A percentile compares a stretch with the other conserved stretches of the same genome.
Conservation (phyloP, 2,329 filamentous ascomycete species). For the Diatrype stigma region DNA sequence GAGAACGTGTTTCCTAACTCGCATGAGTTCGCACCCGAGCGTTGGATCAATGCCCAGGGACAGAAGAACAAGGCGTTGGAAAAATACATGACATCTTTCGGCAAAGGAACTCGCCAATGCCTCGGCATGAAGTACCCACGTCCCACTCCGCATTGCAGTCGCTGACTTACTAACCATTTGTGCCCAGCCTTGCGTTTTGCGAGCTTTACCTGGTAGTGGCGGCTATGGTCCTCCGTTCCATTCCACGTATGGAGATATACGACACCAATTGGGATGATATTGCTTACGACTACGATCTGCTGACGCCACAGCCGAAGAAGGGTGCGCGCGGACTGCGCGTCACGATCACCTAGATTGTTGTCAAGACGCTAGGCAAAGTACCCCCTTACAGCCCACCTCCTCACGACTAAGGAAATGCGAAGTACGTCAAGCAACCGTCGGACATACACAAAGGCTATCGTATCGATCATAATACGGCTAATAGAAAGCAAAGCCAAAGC, state of each 20-base stretch:
- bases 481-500: too few relatives aligned
- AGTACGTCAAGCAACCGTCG: too few relatives aligned
- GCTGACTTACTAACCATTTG: slow-evolving; percentile 2
- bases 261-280: slow-evolving; percentile 19
- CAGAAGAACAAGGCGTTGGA: slow-evolving; percentile 28
- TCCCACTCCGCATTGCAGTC: background rate
- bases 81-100: slow-evolving; percentile 37
- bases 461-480: too few relatives aligned
- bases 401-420: too few relatives aligned
- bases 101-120: slow-evolving; percentile 37
- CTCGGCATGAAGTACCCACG: slow-evolving; percentile 32
- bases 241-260: slow-evolving; percentile 20
- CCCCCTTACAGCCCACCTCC: too few relatives aligned
- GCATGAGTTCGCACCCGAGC: slow-evolving; percentile 34
- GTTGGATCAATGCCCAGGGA: slow-evolving; percentile 33
- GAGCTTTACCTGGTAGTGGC: slow-evolving; percentile 19
- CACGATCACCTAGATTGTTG: background rate
- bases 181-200: slow-evolving; percentile 18
- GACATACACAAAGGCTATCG: too few relatives aligned
- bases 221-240: slow-evolving; percentile 16
- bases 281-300: slow-evolving; percentile 23
- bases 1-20: slow-evolving; percentile 33
- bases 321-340: slow-evolving; percentile 6
- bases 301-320: slow-evolving; percentile 13
- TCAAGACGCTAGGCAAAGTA: too few relatives aligned